Evolutionary conservation across 495 filamentous ascomycete genomes (phyloP).

Genomic region (Lindgomyces ingoldianus): DNA sequence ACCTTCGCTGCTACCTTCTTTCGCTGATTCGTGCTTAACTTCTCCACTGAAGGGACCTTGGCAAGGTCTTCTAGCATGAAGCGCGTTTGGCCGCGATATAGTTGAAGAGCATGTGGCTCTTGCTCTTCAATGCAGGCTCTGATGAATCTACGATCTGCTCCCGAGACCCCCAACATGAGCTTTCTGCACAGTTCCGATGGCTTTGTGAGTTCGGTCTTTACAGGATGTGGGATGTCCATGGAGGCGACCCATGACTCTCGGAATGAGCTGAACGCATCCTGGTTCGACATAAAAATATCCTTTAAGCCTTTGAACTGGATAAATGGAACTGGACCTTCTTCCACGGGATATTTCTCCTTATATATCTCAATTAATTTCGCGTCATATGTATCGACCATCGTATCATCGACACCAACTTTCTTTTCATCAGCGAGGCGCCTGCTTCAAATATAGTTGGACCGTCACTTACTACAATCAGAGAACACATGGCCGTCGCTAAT

Average conservation of each 20-base stretch:
- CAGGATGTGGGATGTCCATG: background rate
- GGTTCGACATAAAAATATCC: conserved; percentile 14
- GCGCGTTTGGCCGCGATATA: conserved; percentile 22
- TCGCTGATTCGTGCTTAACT: conserved; percentile 1
- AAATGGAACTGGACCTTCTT: background rate
- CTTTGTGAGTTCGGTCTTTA: background rate
- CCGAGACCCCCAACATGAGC: conserved; percentile 3
- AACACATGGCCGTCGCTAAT: conserved; percentile 53
- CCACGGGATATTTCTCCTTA: background rate
- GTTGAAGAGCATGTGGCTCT: conserved; percentile 6
- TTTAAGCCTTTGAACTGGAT: conserved; percentile 11
- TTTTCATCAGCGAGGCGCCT: conserved; percentile 45
- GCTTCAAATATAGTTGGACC: conserved; percentile 44
- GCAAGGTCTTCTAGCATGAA: conserved; percentile 29
- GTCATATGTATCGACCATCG: conserved; percentile 40
- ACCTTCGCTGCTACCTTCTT: conserved; percentile 17
- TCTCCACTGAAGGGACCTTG: background rate
- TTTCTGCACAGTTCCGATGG: conserved; percentile 7
- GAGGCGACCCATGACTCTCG: conserved; percentile 4
- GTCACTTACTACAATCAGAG: conserved; percentile 49
- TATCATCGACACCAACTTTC: conserved; percentile 45
- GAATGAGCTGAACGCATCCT: conserved; percentile 7
- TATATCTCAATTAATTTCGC: conserved; percentile 3
- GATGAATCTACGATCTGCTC: background rate
- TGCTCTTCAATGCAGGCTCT: conserved; percentile 6